phyloP scores from a whole-genome alignment of 306 rosid genomes.

The Quercus rubra region DNA sequence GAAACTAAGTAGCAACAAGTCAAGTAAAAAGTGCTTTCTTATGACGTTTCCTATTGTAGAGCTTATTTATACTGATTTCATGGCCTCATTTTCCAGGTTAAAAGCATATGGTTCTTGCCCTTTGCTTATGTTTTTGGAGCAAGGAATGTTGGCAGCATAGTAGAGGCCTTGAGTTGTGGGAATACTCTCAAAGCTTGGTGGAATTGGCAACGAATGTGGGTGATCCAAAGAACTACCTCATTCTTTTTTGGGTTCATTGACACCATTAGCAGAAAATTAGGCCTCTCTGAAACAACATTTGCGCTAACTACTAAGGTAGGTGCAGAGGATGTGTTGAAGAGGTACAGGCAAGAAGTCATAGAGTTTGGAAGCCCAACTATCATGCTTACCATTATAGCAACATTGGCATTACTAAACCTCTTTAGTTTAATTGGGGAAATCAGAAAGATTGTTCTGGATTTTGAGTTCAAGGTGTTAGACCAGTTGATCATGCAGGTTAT shows the following conservation, averaged over 20 bases:
- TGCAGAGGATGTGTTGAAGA: constrained; percentile 39
- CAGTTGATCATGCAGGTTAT: constrained; percentile 23
- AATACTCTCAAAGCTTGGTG: too few species aligned
- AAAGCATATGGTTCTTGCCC: constrained; percentile 60
- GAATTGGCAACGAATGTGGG: too few species aligned
- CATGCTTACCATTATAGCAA: constrained; percentile 13
- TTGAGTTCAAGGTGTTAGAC: not conserved
- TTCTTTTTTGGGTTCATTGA: too few species aligned
- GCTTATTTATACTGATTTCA: too few species aligned
- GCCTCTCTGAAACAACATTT: constrained; percentile 50
- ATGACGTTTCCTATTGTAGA: too few species aligned
- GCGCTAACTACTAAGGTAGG: constrained; percentile 45
- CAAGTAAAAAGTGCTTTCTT: too few species aligned
- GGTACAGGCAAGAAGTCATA: constrained; percentile 51
- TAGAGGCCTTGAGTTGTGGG: constrained; percentile 34
- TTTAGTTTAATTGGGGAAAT: not conserved
- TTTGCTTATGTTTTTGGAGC: constrained; percentile 60
- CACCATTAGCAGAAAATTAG: constrained; percentile 28
- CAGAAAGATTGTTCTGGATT: not conserved
- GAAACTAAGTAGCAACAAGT: too few species aligned
- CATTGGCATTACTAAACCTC: too few species aligned
- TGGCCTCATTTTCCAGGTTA: constrained; percentile 25
- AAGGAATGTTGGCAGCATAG: constrained; percentile 31
- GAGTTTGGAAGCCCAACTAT: constrained; percentile 58
- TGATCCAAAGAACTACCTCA: too few species aligned